Percentiles rank a stretch among this genome's conserved stretches.
These are phyloP conservation scores for Tetratostichococcus sp. DNA, from an alignment of 139 green algal genomes.

Conservation along the genomic window DNA sequence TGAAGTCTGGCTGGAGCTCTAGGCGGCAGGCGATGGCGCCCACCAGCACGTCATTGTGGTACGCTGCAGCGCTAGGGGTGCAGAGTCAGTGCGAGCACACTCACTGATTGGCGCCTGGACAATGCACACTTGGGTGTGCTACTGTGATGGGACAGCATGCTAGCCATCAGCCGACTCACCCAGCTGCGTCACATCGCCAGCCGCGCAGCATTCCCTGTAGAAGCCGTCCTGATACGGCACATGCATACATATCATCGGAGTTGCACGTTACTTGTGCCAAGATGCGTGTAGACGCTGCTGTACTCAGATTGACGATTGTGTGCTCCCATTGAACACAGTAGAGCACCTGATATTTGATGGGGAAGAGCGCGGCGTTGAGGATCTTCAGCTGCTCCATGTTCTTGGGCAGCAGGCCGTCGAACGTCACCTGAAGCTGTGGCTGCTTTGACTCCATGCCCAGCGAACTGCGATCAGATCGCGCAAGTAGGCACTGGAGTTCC, in stretches of 20 bases:
- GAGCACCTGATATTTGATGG: conserved; percentile 71
- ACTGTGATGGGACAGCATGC: too few species aligned
- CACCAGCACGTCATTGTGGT: conserved; percentile 46
- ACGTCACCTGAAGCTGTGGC: conserved; percentile 30
- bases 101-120: too few species aligned
- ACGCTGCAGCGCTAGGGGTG: too few species aligned
- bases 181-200: conserved; percentile 41
- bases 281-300: too few species aligned
- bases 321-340: too few species aligned
- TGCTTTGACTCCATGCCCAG: not conserved
- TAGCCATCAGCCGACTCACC: too few species aligned
- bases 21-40: conserved; percentile 68
- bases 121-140: too few species aligned
- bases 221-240: conserved; percentile 3
- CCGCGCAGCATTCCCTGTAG: conserved; percentile 46
- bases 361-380: conserved; percentile 76
- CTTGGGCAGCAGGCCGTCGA: conserved; percentile 41
- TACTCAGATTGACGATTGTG: too few species aligned
- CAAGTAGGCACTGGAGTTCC: too few species aligned
- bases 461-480: not conserved
- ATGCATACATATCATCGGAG: too few species aligned
- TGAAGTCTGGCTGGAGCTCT: conserved; percentile 41
- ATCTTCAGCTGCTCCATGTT: conserved; percentile 68
- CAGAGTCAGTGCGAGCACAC: too few species aligned
- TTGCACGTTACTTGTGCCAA: too few species aligned